A percentile compares a stretch with the other conserved stretches of the same genome.
These are phyloP conservation scores for Termitomyces sp. DNA, from an alignment of 768 basidiomycete species.

Conservation along the genomic window DNA sequence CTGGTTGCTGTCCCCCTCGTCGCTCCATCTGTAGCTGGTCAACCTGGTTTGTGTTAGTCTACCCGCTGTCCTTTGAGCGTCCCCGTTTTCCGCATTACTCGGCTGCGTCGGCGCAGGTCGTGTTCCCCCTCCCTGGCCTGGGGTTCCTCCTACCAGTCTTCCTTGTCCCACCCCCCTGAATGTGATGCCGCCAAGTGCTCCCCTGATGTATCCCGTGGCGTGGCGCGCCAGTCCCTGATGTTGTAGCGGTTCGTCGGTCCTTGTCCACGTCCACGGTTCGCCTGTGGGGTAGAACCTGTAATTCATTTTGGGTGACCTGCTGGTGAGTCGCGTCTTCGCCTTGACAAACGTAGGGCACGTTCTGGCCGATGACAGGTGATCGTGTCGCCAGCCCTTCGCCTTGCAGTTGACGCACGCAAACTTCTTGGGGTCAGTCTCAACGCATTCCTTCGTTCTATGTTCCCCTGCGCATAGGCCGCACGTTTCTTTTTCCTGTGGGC, in stretches of 20 bases:
- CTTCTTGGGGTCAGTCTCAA: neutral
- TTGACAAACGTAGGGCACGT: slow-evolving; percentile 18
- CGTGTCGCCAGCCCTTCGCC: slow-evolving; percentile 4
- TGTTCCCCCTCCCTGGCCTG: too few species aligned
- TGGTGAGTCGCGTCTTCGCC: slow-evolving; percentile 1
- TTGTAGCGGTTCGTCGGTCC: neutral
- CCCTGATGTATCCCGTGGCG: neutral
- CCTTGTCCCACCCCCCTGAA: neutral
- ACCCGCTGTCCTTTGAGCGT: too few species aligned
- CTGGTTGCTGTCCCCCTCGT: too few species aligned
- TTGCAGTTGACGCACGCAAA: slow-evolving; percentile 21
- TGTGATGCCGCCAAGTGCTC: neutral
- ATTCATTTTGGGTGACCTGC: slow-evolving; percentile 8
- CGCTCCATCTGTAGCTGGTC: too few species aligned
- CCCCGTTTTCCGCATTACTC: too few species aligned
- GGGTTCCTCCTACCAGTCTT: neutral
- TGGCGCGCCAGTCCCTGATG: neutral
- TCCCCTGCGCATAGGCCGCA: slow-evolving; percentile 13
- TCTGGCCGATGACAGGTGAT: slow-evolving; percentile 21
- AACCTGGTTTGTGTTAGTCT: too few species aligned
- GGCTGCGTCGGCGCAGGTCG: too few species aligned
- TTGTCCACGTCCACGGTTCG: slow-evolving; percentile 9
- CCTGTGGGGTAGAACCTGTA: slow-evolving; percentile 12
- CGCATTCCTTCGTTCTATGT: slow-evolving; percentile 18
- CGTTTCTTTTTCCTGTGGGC: slow-evolving; percentile 2